A percentile compares a stretch with the other conserved stretches of the same genome.
Evolutionary conservation across 164 flowering plant species (phyloP).

Genomic region (Sextonia rubra): DNA sequence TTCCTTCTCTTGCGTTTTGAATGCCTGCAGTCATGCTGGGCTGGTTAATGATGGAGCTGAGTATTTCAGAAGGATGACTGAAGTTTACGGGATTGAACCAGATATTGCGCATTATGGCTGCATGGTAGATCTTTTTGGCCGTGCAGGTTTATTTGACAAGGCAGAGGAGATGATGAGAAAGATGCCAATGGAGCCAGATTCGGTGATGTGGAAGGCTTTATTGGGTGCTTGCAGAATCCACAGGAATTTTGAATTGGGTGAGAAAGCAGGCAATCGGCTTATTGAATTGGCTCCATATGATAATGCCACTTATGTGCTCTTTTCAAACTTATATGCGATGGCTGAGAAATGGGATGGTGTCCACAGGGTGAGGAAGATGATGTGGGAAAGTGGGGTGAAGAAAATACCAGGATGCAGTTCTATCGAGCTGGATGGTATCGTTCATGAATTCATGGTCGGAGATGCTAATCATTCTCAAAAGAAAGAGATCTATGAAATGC

Average conservation of each 20-base stretch:
- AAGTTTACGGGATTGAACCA: constrained; percentile 11
- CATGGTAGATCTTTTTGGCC: constrained; percentile 15
- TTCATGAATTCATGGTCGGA: constrained; percentile 12
- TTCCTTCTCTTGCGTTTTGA: constrained; percentile 10
- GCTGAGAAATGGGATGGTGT: constrained; percentile 11
- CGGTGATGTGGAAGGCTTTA: constrained; percentile 13
- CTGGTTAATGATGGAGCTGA: constrained; percentile 6
- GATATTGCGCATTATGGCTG: constrained; percentile 13
- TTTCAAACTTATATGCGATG: constrained; percentile 13
- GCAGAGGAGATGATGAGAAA: constrained; percentile 8
- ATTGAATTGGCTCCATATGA: constrained; percentile 14
- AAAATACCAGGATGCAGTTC: constrained; percentile 16
- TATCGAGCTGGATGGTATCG: constrained; percentile 10
- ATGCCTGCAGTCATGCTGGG: constrained; percentile 17
- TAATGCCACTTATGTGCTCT: constrained; percentile 10
- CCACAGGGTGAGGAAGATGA: constrained; percentile 14
- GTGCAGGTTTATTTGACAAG: constrained; percentile 11
- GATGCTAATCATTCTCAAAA: constrained; percentile 6
- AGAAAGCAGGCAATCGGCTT: constrained; percentile 7
- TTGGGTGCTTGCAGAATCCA: constrained; percentile 14
- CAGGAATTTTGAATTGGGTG: constrained; percentile 15
- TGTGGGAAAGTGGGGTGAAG: constrained; percentile 13
- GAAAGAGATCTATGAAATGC: constrained; percentile 12
- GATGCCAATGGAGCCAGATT: constrained; percentile 15
- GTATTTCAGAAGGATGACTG: constrained; percentile 2